A percentile compares a stretch with the other conserved stretches of the same genome.
Conservation (phyloP, 2,329 filamentous ascomycete species). For the Penicillium sp. region DNA sequence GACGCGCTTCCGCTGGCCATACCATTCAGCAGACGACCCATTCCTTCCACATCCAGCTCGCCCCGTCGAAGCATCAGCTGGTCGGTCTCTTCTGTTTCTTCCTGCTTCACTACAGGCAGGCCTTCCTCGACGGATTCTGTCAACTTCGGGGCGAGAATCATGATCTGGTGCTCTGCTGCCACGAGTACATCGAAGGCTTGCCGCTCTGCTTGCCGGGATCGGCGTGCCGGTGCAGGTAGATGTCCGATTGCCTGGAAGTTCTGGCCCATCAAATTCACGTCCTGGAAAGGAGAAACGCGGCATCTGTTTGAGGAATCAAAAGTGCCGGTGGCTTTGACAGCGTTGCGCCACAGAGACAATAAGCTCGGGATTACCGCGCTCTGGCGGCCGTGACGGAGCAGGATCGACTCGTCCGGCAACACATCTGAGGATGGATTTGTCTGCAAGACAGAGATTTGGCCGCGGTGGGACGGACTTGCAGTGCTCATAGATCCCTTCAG, state of each 20-base stretch:
- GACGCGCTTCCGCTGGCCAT: conserved; percentile 32
- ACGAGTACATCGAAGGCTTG: conserved; percentile 35
- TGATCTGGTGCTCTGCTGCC: conserved; percentile 34
- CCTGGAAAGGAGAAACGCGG: conserved; percentile 32
- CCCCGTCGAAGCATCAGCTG: conserved; percentile 37
- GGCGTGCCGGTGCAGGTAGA: conserved; percentile 25
- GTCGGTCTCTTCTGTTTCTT: conserved; percentile 26
- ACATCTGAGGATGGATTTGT: conserved; percentile 29
- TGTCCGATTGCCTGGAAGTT: conserved; percentile 33
- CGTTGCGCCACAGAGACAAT: conserved; percentile 38
- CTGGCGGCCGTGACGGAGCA: conserved; percentile 37
- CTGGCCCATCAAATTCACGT: conserved; percentile 36
- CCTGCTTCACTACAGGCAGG: conserved; percentile 12
- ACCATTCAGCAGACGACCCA: conserved; percentile 39
- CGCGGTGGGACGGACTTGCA: conserved; percentile 29
- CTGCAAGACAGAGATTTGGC: conserved; percentile 36
- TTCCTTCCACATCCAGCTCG: conserved; percentile 41
- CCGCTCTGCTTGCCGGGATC: conserved; percentile 16
- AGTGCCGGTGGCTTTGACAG: conserved; percentile 31
- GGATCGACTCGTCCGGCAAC: conserved; percentile 37
- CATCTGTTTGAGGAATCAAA: conserved; percentile 35
- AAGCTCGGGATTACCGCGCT: conserved; percentile 39
- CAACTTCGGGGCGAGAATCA: conserved; percentile 30
- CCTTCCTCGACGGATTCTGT: conserved; percentile 20
- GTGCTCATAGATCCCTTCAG: conserved; percentile 31